phyloP scores from a whole-genome alignment of 179 eudicot genomes.

The Actinidia chinensis region DNA sequence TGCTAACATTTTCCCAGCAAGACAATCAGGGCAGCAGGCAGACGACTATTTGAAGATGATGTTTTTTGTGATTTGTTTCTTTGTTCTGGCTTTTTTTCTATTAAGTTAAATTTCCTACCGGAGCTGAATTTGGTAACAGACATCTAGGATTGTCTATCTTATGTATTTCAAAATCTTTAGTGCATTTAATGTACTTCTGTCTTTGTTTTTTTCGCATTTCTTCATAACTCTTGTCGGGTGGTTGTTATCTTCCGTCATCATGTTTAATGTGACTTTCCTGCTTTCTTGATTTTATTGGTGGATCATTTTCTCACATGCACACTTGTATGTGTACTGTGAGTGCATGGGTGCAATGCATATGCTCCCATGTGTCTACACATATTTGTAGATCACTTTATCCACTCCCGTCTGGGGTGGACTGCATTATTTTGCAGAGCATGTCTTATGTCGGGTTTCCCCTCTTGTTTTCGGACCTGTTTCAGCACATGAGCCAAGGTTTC shows the following conservation, averaged over 20 bases:
- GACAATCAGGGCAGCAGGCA: constrained; percentile 45
- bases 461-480: too few species aligned
- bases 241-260: not conserved
- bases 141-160: constrained; percentile 1
- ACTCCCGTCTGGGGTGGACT: not conserved
- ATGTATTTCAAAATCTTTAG: constrained; percentile 5
- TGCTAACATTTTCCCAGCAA: constrained; percentile 44
- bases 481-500: too few species aligned
- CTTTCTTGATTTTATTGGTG: not conserved
- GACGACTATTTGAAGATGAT: constrained; percentile 52
- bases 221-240: not conserved
- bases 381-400: not conserved
- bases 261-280: not conserved
- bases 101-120: constrained; percentile 21
- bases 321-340: too few species aligned
- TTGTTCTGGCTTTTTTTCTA: constrained; percentile 51
- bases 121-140: not conserved
- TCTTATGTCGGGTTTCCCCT: not conserved
- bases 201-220: not conserved
- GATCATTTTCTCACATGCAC: not conserved
- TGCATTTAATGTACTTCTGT: constrained; percentile 5
- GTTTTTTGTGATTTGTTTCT: constrained; percentile 46
- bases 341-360: too few species aligned
- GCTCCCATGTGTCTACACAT: not conserved
- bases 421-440: not conserved